Conservation (phyloP, 2,329 filamentous ascomycete genomes). For the Parastagonospora avenae region DNA sequence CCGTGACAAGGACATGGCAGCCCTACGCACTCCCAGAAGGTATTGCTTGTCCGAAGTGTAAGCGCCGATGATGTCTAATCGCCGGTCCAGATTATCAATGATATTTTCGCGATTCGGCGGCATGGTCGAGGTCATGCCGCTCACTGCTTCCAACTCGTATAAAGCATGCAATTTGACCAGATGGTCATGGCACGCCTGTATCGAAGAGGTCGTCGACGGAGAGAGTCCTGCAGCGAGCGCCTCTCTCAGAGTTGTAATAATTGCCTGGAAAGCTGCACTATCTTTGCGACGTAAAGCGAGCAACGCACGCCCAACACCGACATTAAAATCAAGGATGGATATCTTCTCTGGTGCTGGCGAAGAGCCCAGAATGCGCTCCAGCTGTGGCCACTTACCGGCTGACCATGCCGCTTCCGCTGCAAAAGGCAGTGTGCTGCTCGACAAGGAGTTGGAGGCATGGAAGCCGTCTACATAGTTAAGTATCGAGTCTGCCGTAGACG, state of each 20-base stretch:
- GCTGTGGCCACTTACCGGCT: constrained; percentile 77
- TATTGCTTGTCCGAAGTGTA: constrained; percentile 95
- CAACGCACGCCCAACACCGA: constrained; percentile 74
- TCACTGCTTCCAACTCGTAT: constrained; percentile 82
- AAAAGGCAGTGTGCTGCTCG: constrained; percentile 70
- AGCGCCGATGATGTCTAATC: constrained; percentile 87
- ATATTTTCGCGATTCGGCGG: constrained; percentile 40
- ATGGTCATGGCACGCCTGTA: constrained; percentile 83
- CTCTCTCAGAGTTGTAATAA: constrained; percentile 69
- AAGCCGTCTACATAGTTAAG: constrained; percentile 86
- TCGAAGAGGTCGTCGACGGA: constrained; percentile 74
- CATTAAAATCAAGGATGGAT: constrained; percentile 73
- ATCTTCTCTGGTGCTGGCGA: constrained; percentile 48
- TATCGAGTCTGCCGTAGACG: constrained; percentile 67
- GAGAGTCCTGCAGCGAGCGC: constrained; percentile 77
- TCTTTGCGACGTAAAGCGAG: constrained; percentile 63
- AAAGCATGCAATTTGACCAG: constrained; percentile 86
- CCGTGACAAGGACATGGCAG: constrained; percentile 80
- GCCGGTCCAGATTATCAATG: constrained; percentile 67
- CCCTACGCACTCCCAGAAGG: constrained; percentile 81
- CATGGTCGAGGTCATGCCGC: constrained; percentile 48
- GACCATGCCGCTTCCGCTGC: constrained; percentile 93
- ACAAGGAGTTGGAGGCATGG: constrained; percentile 46
- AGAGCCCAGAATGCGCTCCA: constrained; percentile 65
- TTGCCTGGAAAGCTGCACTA: constrained; percentile 57